phyloP scores from a whole-genome alignment of 805 yeast species.

The Groenewaldozyma salmanticensis region DNA sequence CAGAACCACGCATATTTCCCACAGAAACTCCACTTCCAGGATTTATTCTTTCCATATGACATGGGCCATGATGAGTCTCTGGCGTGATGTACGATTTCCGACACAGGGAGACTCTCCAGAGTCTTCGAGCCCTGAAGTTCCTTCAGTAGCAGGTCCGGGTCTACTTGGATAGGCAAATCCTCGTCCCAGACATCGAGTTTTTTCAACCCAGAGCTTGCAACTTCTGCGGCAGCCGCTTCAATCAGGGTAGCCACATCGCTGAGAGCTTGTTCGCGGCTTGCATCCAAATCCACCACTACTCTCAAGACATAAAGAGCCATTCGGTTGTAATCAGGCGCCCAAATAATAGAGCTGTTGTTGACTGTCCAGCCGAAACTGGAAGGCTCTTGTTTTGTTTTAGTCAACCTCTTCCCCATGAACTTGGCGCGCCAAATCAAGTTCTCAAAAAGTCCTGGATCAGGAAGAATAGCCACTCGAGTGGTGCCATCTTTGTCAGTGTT shows the following conservation, averaged over 20 bases:
- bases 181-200: slow-evolving; percentile 34
- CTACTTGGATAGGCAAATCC: slow-evolving; percentile 22
- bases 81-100: slow-evolving; percentile 3
- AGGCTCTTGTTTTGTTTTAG: slow-evolving; percentile 11
- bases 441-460: slow-evolving; percentile 12
- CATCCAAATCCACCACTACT: slow-evolving; percentile 9
- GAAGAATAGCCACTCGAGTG: slow-evolving; percentile 15
- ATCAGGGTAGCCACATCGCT: slow-evolving; percentile 24
- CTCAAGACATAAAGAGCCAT: slow-evolving; percentile 16
- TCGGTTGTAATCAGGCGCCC: slow-evolving; percentile 20
- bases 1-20: slow-evolving; percentile 44
- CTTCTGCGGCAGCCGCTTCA: slow-evolving; percentile 23
- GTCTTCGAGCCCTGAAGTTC: background rate
- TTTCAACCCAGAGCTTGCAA: slow-evolving; percentile 21
- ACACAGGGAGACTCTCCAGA: too few relatives aligned
- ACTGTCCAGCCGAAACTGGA: slow-evolving; percentile 18
- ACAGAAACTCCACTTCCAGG: slow-evolving; percentile 33
- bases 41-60: slow-evolving; percentile 21
- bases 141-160: background rate
- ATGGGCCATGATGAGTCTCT: slow-evolving; percentile 30
- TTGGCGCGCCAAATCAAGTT: slow-evolving; percentile 17
- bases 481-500: slow-evolving; percentile 17
- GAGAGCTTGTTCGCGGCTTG: slow-evolving; percentile 19
- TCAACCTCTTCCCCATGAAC: slow-evolving; percentile 13
- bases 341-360: slow-evolving; percentile 18